A percentile compares a stretch with the other conserved stretches of the same genome.
Conservation (phyloP, 2,329 filamentous ascomycete species). For the Aspergillus sp. region DNA sequence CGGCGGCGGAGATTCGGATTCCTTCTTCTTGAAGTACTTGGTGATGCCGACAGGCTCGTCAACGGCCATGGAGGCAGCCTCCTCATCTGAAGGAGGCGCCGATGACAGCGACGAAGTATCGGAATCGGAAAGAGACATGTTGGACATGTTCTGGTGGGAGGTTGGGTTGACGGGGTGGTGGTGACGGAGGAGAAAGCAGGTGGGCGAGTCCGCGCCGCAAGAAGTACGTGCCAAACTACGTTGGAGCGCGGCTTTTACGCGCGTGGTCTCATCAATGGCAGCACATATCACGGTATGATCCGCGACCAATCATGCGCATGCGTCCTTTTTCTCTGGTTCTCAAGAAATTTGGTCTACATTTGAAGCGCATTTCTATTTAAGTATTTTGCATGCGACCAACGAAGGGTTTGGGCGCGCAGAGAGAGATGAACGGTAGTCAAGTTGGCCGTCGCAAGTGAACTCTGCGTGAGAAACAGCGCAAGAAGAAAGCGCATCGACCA, state of each 20-base stretch:
- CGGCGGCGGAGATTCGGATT: constrained; percentile 59
- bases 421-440: too few species aligned
- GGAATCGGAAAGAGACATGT: constrained; percentile 53
- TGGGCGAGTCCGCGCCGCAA: constrained; percentile 21
- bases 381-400: too few species aligned
- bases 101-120: constrained; percentile 60
- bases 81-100: constrained; percentile 59
- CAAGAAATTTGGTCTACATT: constrained; percentile 5
- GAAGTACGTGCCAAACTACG: constrained; percentile 28
- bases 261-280: constrained; percentile 26
- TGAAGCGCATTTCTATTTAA: not conserved
- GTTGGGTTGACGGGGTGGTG: constrained; percentile 23
- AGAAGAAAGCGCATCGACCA: too few species aligned
- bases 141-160: constrained; percentile 31
- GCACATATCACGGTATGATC: constrained; percentile 22
- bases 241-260: constrained; percentile 34
- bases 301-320: constrained; percentile 11
- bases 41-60: constrained; percentile 43
- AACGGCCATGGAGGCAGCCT: constrained; percentile 42
- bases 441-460: too few species aligned
- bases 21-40: constrained; percentile 50
- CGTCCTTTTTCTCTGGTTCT: constrained; percentile 3
- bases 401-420: too few species aligned
- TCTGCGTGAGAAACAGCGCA: too few species aligned
- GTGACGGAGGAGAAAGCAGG: constrained; percentile 11